A percentile compares a stretch with the other conserved stretches of the same genome.
Evolutionary conservation across 1,284 basidiomycete genomes (phyloP).

Genomic region (Sporisorium exsertum): DNA sequence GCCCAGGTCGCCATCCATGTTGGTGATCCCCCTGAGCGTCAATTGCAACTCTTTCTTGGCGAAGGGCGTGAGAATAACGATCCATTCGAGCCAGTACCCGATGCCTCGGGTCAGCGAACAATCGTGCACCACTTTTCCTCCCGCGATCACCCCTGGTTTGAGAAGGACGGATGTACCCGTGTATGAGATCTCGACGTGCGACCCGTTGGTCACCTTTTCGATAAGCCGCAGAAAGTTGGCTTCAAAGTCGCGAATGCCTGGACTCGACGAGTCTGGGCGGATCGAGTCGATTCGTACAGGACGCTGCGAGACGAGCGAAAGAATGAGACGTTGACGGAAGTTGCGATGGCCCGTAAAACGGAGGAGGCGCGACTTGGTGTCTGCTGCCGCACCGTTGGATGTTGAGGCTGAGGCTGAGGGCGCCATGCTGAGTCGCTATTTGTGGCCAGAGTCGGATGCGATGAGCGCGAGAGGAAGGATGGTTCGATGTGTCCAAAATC

Average conservation of each 20-base stretch:
- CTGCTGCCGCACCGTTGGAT: constrained; percentile 14
- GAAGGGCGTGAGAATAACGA: constrained; percentile 91
- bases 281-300: constrained; percentile 89
- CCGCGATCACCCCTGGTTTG: constrained; percentile 90
- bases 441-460: background rate
- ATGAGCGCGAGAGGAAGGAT: no score
- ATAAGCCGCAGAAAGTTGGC: constrained; percentile 88
- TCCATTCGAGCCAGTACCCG: constrained; percentile 92
- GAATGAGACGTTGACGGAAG: constrained; percentile 84
- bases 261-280: constrained; percentile 89
- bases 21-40: constrained; percentile 88
- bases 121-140: constrained; percentile 84
- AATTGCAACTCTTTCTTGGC: constrained; percentile 87
- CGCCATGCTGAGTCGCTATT: constrained; percentile 15
- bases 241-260: constrained; percentile 94
- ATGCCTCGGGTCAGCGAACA: constrained; percentile 87
- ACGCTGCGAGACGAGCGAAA: constrained; percentile 88
- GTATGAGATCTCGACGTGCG: constrained; percentile 93
- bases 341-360: constrained; percentile 82
- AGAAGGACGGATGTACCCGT: constrained; percentile 77
- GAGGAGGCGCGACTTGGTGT: constrained; percentile 65
- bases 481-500: background rate
- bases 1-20: constrained; percentile 73
- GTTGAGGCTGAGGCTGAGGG: constrained; percentile 21
- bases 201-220: constrained; percentile 94